Conservation (phyloP, 768 basidiomycete species). For the Mrakia gelida region DNA sequence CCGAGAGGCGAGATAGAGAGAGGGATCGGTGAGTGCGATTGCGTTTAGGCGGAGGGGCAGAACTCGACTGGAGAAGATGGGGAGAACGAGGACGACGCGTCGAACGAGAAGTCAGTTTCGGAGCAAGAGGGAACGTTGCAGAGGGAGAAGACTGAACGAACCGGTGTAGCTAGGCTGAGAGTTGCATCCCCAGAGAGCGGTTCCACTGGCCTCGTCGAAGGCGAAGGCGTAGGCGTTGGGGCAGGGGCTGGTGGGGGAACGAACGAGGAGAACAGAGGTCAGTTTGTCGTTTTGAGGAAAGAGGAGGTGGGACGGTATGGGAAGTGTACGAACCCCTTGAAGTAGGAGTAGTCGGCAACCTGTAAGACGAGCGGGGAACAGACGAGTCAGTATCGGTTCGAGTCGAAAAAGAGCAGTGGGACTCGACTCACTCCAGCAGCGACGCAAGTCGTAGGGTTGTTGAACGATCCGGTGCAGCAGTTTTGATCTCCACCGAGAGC, state of each 20-base stretch:
- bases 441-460: background rate
- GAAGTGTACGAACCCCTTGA: background rate
- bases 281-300: background rate
- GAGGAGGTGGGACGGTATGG: background rate
- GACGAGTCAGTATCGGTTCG: no score
- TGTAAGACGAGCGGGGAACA: background rate
- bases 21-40: background rate
- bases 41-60: background rate
- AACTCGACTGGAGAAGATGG: background rate
- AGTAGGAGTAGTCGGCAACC: background rate
- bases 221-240: background rate
- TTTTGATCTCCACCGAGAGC: background rate
- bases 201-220: background rate
- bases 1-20: background rate
- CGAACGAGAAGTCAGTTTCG: background rate
- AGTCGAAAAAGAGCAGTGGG: background rate
- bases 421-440: background rate
- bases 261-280: background rate
- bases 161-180: background rate
- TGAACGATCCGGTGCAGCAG: background rate
- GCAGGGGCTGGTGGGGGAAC: background rate
- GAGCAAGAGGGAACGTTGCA: background rate
- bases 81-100: background rate
- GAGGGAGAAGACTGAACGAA: background rate
- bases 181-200: slow-evolving; percentile 7